phyloP scores from a whole-genome alignment of 768 basidiomycete species.

The Suillus fuscotomentosus region DNA sequence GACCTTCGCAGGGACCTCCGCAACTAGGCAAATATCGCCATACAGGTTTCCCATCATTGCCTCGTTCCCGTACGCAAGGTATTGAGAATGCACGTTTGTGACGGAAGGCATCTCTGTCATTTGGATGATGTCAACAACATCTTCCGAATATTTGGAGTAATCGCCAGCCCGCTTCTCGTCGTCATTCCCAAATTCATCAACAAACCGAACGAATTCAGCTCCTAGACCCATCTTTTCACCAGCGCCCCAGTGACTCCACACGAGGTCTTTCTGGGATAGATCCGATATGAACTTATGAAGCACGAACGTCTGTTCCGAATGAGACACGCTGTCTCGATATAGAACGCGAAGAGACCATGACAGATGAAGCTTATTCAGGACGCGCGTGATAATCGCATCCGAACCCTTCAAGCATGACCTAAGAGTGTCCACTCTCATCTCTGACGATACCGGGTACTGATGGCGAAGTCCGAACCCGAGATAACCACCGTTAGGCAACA shows the following conservation, averaged over 20 bases:
- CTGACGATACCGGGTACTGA: conserved; percentile 29
- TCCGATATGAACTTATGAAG: neutral
- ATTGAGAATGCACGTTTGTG: conserved; percentile 9
- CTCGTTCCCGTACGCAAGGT: conserved; percentile 20
- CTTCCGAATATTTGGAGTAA: neutral
- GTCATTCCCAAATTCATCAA: conserved; percentile 1
- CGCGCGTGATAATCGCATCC: conserved; percentile 24
- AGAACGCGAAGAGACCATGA: conserved; percentile 18
- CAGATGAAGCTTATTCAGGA: conserved; percentile 18
- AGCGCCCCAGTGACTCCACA: conserved; percentile 1
- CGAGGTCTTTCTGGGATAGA: neutral
- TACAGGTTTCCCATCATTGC: conserved; percentile 12
- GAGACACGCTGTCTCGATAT: conserved; percentile 11
- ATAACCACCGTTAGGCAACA: conserved; percentile 32
- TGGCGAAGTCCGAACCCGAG: conserved; percentile 36
- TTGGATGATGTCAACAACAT: conserved; percentile 6
- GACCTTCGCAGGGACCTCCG: neutral
- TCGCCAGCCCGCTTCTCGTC: neutral
- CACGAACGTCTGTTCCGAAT: neutral
- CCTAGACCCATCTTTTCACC: neutral
- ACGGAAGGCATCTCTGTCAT: conserved; percentile 10
- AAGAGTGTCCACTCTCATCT: conserved; percentile 15
- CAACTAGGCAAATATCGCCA: conserved; percentile 17
- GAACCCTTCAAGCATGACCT: conserved; percentile 27
- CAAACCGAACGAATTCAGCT: neutral